phyloP scores from a whole-genome alignment of 495 filamentous ascomycete genomes.

The Hypoxylon fuscum region DNA sequence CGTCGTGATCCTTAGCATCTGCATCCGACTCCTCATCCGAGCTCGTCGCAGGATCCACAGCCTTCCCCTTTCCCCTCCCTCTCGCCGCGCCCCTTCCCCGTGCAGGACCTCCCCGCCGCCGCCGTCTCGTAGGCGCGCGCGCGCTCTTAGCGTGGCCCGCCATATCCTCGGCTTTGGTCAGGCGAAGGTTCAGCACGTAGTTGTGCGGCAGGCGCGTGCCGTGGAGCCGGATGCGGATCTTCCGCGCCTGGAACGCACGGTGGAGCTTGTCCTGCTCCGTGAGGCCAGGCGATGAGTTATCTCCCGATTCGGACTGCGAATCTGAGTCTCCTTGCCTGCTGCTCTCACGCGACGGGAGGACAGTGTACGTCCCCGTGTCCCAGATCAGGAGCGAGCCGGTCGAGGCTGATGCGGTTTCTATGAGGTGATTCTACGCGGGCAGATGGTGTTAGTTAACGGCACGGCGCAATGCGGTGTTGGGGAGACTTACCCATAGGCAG shows the following conservation, averaged over 20 bases:
- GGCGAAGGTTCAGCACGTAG: constrained; percentile 68
- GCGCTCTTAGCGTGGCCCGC: constrained; percentile 42
- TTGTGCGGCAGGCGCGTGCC: constrained; percentile 64
- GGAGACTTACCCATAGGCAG: constrained; percentile 67
- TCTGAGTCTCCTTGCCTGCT: constrained; percentile 38
- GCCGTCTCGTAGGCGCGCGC: constrained; percentile 22
- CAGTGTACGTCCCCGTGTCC: constrained; percentile 73
- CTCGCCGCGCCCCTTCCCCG: constrained; percentile 1
- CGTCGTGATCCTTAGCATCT: constrained; percentile 12
- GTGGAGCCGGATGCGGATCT: constrained; percentile 68
- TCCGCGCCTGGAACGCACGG: constrained; percentile 64
- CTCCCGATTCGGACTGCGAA: constrained; percentile 54
- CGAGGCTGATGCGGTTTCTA: constrained; percentile 66
- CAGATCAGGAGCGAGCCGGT: constrained; percentile 74
- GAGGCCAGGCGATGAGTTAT: constrained; percentile 49
- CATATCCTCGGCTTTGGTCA: constrained; percentile 58
- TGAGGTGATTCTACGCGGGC: constrained; percentile 66
- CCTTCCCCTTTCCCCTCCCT: background rate
- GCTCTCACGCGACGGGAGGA: constrained; percentile 55
- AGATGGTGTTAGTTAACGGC: background rate
- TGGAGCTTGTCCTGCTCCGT: constrained; percentile 64
- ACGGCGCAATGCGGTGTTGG: background rate
- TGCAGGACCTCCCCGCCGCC: constrained; percentile 20
- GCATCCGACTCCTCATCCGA: constrained; percentile 27
- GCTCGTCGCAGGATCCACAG: constrained; percentile 17